Evolutionary conservation across 352 stramenopile genomes (phyloP).

Genomic region (Phytophthora sansomeana): DNA sequence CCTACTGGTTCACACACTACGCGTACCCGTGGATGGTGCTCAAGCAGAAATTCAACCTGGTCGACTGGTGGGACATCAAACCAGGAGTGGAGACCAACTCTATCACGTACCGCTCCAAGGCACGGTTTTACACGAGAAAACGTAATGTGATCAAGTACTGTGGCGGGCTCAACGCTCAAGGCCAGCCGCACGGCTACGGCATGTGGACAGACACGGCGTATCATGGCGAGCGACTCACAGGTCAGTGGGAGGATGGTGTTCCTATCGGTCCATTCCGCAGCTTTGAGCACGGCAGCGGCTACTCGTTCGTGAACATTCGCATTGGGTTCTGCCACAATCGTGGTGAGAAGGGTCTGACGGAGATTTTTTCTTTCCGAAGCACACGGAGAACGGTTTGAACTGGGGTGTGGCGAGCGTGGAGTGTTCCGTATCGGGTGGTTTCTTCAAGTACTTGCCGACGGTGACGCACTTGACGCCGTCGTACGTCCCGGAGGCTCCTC

Average conservation of each 20-base stretch:
- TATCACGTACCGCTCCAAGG: slow-evolving; percentile 56
- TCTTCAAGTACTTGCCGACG: slow-evolving; percentile 73
- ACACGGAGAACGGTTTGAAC: slow-evolving; percentile 48
- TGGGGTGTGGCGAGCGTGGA: slow-evolving; percentile 87
- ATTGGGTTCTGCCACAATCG: slow-evolving; percentile 76
- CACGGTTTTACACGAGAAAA: slow-evolving; percentile 55
- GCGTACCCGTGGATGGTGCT: slow-evolving; percentile 67
- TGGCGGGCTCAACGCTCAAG: slow-evolving; percentile 62
- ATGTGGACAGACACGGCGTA: slow-evolving; percentile 79
- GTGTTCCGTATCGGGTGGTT: slow-evolving; percentile 76
- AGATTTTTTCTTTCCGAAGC: slow-evolving; percentile 62
- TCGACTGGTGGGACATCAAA: slow-evolving; percentile 60
- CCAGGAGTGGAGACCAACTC: slow-evolving; percentile 54
- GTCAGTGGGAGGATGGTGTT: slow-evolving; percentile 75
- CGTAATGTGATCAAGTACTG: slow-evolving; percentile 68
- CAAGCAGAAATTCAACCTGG: slow-evolving; percentile 51
- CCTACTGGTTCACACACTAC: slow-evolving; percentile 74
- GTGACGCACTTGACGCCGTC: slow-evolving; percentile 63
- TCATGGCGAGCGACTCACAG: slow-evolving; percentile 75
- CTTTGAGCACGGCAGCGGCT: slow-evolving; percentile 75
- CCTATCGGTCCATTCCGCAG: slow-evolving; percentile 80
- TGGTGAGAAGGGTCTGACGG: slow-evolving; percentile 37
- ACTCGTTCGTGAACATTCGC: slow-evolving; percentile 80
- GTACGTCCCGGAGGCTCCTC: slow-evolving; percentile 40
- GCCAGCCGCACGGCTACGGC: slow-evolving; percentile 70